These are phyloP conservation scores for Acacia crassicarpa DNA, from an alignment of 306 rosid species.

Conservation along the genomic window DNA sequence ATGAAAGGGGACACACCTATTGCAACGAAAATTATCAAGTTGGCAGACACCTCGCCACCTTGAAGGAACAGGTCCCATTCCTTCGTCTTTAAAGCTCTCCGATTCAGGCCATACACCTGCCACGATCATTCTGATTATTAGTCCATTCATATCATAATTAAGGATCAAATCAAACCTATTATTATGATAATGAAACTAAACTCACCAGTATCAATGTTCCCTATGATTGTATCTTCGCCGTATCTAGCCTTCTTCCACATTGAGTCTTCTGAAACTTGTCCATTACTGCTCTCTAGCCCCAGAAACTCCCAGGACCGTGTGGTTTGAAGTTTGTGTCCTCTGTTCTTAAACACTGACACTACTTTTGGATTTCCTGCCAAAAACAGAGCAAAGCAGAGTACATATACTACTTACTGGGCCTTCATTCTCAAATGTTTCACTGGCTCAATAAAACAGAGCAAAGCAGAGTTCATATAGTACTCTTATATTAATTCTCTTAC, in stretches of 20 bases:
- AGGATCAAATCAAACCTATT: not conserved
- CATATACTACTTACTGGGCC: too few species aligned
- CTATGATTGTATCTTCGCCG: conserved; percentile 63
- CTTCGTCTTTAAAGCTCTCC: conserved; percentile 58
- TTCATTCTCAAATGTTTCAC: not conserved
- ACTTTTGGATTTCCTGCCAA: conserved; percentile 56
- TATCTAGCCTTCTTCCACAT: conserved; percentile 56
- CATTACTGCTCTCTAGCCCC: conserved; percentile 41
- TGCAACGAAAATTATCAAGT: conserved; percentile 48
- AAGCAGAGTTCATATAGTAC: not conserved
- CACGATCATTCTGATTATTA: not conserved
- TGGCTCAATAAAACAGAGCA: not conserved
- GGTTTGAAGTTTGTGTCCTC: conserved; percentile 51
- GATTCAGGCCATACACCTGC: conserved; percentile 87
- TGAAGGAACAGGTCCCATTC: conserved; percentile 54
- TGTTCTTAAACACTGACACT: conserved; percentile 54
- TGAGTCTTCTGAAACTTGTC: conserved; percentile 34
- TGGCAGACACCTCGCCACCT: conserved; percentile 62
- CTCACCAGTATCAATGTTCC: conserved; percentile 63
- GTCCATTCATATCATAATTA: not conserved
- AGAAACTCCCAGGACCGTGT: conserved; percentile 72
- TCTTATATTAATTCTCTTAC: conserved; percentile 31
- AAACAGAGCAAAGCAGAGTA: not conserved
- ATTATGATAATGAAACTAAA: not conserved
- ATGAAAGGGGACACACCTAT: conserved; percentile 38